Evolutionary conservation across 495 filamentous ascomycete genomes (phyloP).

Genomic region (Xanthoparmelia taractica): DNA sequence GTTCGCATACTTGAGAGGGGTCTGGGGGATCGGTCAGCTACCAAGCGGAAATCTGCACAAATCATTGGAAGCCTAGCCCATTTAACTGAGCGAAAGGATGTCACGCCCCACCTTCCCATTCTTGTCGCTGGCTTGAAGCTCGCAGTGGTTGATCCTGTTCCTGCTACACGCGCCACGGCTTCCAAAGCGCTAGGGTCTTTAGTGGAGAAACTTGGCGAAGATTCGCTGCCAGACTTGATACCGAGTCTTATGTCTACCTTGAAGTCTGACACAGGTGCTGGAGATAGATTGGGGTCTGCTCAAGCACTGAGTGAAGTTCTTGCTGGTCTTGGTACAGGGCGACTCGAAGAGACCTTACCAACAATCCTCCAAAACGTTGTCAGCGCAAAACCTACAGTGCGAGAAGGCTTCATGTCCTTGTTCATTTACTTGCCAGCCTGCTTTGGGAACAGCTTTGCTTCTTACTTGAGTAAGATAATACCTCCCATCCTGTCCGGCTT

Average conservation of each 20-base stretch:
- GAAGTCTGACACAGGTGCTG: conserved; percentile 93
- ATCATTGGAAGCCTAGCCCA: conserved; percentile 97
- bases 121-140: conserved; percentile 82
- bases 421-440: conserved; percentile 99
- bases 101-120: conserved; percentile 83
- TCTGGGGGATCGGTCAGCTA: conserved; percentile 79
- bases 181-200: conserved; percentile 92
- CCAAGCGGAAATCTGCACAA: conserved; percentile 90
- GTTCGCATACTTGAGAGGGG: conserved; percentile 93
- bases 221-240: conserved; percentile 93
- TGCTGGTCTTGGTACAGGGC: conserved; percentile 82
- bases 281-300: conserved; percentile 89
- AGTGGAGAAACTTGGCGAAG: conserved; percentile 94
- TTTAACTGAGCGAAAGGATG: conserved; percentile 90
- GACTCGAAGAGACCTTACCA: conserved; percentile 90
- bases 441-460: conserved; percentile 96
- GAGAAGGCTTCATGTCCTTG: conserved; percentile 98
- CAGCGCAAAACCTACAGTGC: conserved; percentile 80
- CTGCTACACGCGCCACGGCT: conserved; percentile 91
- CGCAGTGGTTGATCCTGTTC: conserved; percentile 90
- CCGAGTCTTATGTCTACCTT: conserved; percentile 94
- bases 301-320: conserved; percentile 96
- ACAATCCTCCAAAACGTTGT: conserved; percentile 94
- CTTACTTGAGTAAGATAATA: conserved; percentile 92
- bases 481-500: conserved; percentile 90